Base-by-base conservation (phyloP, 2,329 filamentous ascomycete genomes). In the Colletotrichum siamense region DNA sequence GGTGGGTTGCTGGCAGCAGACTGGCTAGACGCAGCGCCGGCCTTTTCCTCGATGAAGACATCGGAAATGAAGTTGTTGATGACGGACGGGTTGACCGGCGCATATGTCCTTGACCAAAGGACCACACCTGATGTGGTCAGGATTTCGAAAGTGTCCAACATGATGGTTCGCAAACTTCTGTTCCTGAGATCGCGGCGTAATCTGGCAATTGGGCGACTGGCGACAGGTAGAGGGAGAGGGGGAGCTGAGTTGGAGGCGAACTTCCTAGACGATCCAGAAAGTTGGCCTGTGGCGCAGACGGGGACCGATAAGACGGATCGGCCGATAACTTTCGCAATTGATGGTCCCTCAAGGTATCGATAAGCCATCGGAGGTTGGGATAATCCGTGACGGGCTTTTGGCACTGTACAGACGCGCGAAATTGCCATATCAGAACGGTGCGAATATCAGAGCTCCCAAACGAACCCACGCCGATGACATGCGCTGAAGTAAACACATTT, bases 141-240 rank as follows among this genome's bases (percentile, higher is more conserved):
- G 79, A 99, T 97, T 86, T 99, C 96, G 85, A 99, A 99, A 18
- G 95, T 94, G 88, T 99, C 97, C 86, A 99, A 88, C 96, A 99
- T 99, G 74, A 80, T 99, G 71, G 80, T 24, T 39, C 52, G 28
- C 16, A 32, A 12, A 39, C 44, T 73, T 68, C 28, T 8, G 10
- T 34, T 64, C 44, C 57, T 64, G 32, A 59, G 15, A 8, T 62
- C 49, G 15, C 64, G 49, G 39, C 64, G 74, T 64, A 49, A 44
- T 34, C 26, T n/a, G 28, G 34, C 59, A 65, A 69, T 36, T 49
- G 49, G 30, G 44, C 18, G 32, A 61, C 15, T 52, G 32, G 49
- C 44, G 28, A 65, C 44, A 44, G 34, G 32, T 10, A 15, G 7
- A 16, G n/a, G 36, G 59, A 63, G 55, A 44, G 39, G 55, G 63